Evolutionary conservation across 345 rosid species (phyloP).

Genomic region (Moricandia moricandioides): DNA sequence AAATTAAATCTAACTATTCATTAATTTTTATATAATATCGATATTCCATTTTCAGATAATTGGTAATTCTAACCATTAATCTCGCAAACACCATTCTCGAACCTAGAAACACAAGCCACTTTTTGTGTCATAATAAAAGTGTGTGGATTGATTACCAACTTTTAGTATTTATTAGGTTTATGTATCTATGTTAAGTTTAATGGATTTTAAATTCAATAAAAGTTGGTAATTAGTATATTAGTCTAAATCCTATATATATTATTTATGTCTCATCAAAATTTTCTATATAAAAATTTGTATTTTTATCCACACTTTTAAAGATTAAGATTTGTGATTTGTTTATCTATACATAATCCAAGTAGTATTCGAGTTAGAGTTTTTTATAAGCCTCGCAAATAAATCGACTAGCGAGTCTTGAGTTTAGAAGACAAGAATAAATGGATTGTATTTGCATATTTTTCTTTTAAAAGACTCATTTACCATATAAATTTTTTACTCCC

Average conservation of each 20-base stretch:
- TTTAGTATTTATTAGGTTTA: too few species aligned
- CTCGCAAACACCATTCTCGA: not conserved
- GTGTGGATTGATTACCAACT: not conserved
- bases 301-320: too few species aligned
- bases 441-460: not conserved
- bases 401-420: not conserved
- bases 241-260: too few species aligned
- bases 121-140: too few species aligned
- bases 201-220: too few species aligned
- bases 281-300: too few species aligned
- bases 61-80: too few species aligned
- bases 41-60: not conserved
- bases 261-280: too few species aligned
- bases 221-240: too few species aligned
- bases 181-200: too few species aligned
- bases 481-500: not conserved
- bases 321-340: too few species aligned
- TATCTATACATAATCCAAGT: not conserved
- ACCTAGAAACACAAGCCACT: not conserved
- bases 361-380: not conserved
- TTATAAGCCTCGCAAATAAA: not conserved
- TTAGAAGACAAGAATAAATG: not conserved
- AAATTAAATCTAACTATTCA: not conserved
- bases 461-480: not conserved
- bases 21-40: not conserved